These are phyloP conservation scores for Clonostachys solani DNA, from an alignment of 2,329 filamentous ascomycete genomes.

Conservation along the genomic window DNA sequence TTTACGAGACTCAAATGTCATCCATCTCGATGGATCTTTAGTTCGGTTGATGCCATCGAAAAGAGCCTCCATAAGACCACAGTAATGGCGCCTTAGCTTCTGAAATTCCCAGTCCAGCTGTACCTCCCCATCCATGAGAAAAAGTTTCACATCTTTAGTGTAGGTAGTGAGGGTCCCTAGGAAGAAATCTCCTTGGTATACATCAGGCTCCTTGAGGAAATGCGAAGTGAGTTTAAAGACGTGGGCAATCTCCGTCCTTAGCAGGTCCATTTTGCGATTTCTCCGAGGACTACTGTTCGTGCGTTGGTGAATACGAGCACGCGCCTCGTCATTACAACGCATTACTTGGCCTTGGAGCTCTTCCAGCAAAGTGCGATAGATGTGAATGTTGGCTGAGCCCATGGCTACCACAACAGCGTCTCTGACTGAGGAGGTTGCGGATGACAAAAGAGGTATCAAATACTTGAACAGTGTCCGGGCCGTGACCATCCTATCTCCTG, in stretches of 20 bases:
- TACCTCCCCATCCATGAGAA: constrained; percentile 90
- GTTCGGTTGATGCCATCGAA: constrained; percentile 89
- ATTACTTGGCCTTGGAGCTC: constrained; percentile 83
- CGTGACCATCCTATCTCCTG: constrained; percentile 76
- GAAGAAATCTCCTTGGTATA: constrained; percentile 86
- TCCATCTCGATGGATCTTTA: constrained; percentile 84
- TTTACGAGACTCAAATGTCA: constrained; percentile 94
- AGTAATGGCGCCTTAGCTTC: constrained; percentile 87
- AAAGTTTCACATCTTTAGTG: constrained; percentile 87
- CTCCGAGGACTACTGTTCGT: constrained; percentile 77
- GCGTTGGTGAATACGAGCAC: constrained; percentile 80
- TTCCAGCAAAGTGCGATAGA: constrained; percentile 87
- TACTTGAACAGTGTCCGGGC: constrained; percentile 88
- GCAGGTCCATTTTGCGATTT: constrained; percentile 77
- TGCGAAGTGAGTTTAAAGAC: constrained; percentile 93
- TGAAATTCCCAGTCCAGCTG: constrained; percentile 95
- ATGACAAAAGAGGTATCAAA: constrained; percentile 81
- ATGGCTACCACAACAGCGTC: constrained; percentile 89
- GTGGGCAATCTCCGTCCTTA: constrained; percentile 92
- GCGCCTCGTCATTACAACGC: constrained; percentile 84
- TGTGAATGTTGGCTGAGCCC: constrained; percentile 90
- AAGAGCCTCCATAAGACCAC: constrained; percentile 85
- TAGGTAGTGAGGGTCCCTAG: constrained; percentile 85
- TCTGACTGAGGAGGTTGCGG: constrained; percentile 73
- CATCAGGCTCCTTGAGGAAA: constrained; percentile 73